Conservation (phyloP, 768 basidiomycete genomes). For the Russula sp. region DNA sequence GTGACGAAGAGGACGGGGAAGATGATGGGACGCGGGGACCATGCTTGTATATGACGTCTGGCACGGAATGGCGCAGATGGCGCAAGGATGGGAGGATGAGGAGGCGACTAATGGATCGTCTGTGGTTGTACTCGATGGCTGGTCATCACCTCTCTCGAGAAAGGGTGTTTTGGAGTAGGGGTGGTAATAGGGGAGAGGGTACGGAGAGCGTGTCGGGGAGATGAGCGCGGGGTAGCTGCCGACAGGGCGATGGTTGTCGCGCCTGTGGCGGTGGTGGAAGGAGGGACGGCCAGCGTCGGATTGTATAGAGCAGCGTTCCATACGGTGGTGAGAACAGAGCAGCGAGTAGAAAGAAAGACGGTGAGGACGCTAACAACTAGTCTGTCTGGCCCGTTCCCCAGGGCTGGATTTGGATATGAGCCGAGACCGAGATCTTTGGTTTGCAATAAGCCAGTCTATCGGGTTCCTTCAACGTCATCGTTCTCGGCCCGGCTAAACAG, state of each 20-base stretch:
- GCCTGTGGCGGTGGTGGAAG: constrained; percentile 15
- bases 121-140: background rate
- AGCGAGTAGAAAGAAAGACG: background rate
- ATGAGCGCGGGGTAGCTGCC: background rate
- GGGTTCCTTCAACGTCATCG: background rate
- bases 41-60: constrained; percentile 13
- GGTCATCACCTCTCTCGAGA: background rate
- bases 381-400: background rate
- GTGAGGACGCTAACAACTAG: background rate
- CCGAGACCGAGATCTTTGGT: background rate
- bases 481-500: background rate
- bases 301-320: background rate
- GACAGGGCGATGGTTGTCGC: background rate
- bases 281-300: constrained; percentile 21
- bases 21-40: constrained; percentile 21
- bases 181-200: constrained; percentile 24
- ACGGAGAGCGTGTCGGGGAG: constrained; percentile 12
- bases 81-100: background rate
- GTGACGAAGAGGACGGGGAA: background rate
- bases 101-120: background rate
- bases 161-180: background rate
- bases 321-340: background rate
- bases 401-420: background rate
- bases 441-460: background rate
- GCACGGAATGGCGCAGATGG: constrained; percentile 16